Evolutionary conservation across 1,284 basidiomycete genomes (phyloP).

Genomic region (Rhodotorula sp.): DNA sequence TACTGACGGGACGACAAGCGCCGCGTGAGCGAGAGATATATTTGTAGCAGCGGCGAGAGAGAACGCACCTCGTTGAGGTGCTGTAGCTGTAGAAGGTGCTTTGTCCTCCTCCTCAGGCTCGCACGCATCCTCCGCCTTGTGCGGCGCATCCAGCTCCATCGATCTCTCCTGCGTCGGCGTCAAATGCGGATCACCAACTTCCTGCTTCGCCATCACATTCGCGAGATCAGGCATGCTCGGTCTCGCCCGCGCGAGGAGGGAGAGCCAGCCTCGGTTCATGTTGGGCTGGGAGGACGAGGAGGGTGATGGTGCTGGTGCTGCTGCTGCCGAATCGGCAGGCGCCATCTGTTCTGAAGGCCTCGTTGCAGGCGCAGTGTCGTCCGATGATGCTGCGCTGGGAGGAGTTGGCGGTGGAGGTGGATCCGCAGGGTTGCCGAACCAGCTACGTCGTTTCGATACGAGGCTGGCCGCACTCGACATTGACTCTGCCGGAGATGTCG

Average conservation of each 20-base stretch:
- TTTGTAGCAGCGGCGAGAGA: background rate
- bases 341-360: background rate
- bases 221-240: background rate
- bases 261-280: background rate
- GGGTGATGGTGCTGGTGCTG: no score
- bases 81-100: background rate
- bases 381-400: no score
- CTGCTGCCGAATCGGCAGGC: background rate
- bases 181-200: background rate
- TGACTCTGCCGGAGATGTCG: no score
- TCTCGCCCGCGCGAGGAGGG: constrained; percentile 3
- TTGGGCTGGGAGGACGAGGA: background rate
- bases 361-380: no score
- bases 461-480: no score
- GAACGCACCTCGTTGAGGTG: background rate
- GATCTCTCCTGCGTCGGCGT: background rate
- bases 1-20: rapidly evolving
- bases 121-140: background rate
- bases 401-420: no score
- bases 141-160: constrained; percentile 1
- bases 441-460: no score
- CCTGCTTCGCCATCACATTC: background rate
- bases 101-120: background rate
- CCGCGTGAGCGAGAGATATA: background rate
- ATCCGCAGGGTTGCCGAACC: no score